phyloP scores from a whole-genome alignment of 2,329 filamentous ascomycete species.

The Claviceps citrina region DNA sequence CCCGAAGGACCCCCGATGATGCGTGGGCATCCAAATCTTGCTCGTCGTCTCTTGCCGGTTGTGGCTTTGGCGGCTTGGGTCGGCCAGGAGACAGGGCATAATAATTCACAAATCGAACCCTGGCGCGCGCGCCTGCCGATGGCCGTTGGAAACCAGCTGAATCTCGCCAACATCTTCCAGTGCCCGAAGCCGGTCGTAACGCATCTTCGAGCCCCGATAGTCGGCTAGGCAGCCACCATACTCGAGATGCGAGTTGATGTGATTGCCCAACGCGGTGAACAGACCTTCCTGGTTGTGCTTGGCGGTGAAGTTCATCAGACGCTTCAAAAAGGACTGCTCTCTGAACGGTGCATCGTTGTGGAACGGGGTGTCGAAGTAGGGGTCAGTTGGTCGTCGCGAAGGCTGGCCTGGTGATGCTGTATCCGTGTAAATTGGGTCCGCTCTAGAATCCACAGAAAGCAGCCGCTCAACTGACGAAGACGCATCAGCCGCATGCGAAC shows the following conservation, averaged over 20 bases:
- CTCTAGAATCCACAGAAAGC: slow-evolving; percentile 8
- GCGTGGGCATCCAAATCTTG: too few species aligned
- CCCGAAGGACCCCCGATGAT: not conserved
- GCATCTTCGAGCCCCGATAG: slow-evolving; percentile 48
- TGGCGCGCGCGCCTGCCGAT: slow-evolving; percentile 19
- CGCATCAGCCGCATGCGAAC: not conserved
- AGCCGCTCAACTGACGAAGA: slow-evolving; percentile 9
- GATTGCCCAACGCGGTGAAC: slow-evolving; percentile 52
- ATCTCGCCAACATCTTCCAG: slow-evolving; percentile 56
- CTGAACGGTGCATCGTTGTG: slow-evolving; percentile 56
- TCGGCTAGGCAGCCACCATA: slow-evolving; percentile 73
- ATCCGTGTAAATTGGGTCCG: not conserved
- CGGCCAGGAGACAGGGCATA: slow-evolving; percentile 74
- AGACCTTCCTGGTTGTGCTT: slow-evolving; percentile 64
- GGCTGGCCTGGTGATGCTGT: not conserved
- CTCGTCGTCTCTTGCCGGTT: not conserved
- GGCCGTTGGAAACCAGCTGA: slow-evolving; percentile 11
- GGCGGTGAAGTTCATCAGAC: slow-evolving; percentile 58
- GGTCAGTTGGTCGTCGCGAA: slow-evolving; percentile 24
- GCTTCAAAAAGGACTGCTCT: slow-evolving; percentile 53
- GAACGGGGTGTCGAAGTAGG: slow-evolving; percentile 62
- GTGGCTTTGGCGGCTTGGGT: slow-evolving; percentile 29
- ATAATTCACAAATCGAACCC: slow-evolving; percentile 75
- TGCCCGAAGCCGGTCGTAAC: slow-evolving; percentile 54
- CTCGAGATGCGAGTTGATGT: slow-evolving; percentile 67